Evolutionary conservation across 208 protist genomes (phyloP).

Genomic region (Leptomonas seymouri): DNA sequence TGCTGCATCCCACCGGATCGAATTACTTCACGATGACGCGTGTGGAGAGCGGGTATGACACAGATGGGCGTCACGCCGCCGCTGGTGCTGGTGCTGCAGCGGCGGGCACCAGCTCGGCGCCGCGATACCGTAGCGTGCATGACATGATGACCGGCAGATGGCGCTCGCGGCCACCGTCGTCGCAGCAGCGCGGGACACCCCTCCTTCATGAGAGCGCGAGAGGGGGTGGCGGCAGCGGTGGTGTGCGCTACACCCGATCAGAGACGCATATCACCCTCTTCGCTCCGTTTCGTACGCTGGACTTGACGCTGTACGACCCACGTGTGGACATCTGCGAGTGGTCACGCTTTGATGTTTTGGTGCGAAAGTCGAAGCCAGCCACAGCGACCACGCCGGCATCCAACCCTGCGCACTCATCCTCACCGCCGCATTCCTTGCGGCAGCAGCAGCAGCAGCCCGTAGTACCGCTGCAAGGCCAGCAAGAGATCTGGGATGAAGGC

Average conservation of each 20-base stretch:
- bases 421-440: background rate
- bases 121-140: slow-evolving; percentile 69
- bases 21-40: slow-evolving; percentile 67
- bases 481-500: slow-evolving; percentile 46
- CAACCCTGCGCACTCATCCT: no score
- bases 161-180: background rate
- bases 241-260: slow-evolving; percentile 31
- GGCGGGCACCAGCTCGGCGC: background rate
- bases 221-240: background rate
- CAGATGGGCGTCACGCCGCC: background rate
- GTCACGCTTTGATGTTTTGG: slow-evolving; percentile 71
- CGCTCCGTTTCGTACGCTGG: slow-evolving; percentile 74
- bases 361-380: slow-evolving; percentile 43
- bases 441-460: background rate
- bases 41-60: background rate
- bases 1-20: slow-evolving; percentile 58
- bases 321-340: slow-evolving; percentile 72
- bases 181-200: background rate
- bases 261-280: slow-evolving; percentile 57
- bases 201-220: background rate
- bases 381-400: background rate
- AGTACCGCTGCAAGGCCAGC: slow-evolving; percentile 29
- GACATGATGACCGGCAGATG: slow-evolving; percentile 27
- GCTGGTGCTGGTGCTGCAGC: background rate
- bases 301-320: slow-evolving; percentile 62